These are phyloP conservation scores for Moesziomyces aphidis DNA, from an alignment of 1,284 basidiomycete species.

Conservation along the genomic window DNA sequence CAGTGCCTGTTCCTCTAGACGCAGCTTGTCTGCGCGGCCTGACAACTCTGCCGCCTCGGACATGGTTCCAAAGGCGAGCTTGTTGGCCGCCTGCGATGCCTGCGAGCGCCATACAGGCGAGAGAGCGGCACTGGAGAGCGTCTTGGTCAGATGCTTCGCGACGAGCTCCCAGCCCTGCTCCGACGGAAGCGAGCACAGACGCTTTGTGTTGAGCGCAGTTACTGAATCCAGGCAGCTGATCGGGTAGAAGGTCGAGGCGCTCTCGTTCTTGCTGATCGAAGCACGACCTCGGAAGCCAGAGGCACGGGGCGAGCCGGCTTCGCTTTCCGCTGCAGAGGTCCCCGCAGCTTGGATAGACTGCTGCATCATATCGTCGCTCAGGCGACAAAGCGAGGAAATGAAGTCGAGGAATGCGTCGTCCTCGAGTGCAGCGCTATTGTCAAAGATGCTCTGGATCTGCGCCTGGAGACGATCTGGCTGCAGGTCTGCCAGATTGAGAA, in stretches of 20 bases:
- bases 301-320: conserved; percentile 12
- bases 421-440: conserved; percentile 76
- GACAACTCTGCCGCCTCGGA: conserved; percentile 70
- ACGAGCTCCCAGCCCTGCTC: conserved; percentile 87
- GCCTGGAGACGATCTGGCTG: conserved; percentile 27
- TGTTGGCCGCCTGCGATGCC: conserved; percentile 82
- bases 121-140: conserved; percentile 77
- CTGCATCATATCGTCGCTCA: conserved; percentile 73
- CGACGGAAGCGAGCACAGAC: conserved; percentile 82
- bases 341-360: conserved; percentile 6
- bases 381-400: conserved; percentile 81
- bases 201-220: conserved; percentile 82
- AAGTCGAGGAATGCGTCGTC: conserved; percentile 85
- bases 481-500: conserved; percentile 33
- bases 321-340: conserved; percentile 5
- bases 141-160: conserved; percentile 80
- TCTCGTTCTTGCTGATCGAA: conserved; percentile 4
- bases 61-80: conserved; percentile 70
- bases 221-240: conserved; percentile 85
- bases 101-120: conserved; percentile 86
- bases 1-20: conserved; percentile 83
- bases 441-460: conserved; percentile 55
- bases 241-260: conserved; percentile 74
- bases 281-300: conserved; percentile 12
- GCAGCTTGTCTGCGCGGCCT: conserved; percentile 70